These are phyloP conservation scores for Heterobasidion parviporum DNA, from an alignment of 1,284 basidiomycete species.

Conservation along the genomic window DNA sequence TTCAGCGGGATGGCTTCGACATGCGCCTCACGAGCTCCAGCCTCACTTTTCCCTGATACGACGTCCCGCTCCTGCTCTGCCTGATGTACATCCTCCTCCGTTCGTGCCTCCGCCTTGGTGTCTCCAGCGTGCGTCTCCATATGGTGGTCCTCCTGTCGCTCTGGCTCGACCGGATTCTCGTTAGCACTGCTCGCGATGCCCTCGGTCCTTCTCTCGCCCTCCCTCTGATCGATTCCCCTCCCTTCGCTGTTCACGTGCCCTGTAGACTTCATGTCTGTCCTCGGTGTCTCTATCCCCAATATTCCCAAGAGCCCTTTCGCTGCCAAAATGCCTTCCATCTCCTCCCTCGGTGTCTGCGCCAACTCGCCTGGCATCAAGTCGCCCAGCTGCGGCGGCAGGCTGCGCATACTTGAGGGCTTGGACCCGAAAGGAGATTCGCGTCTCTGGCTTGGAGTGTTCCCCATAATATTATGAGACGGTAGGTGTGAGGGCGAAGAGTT, in stretches of 20 bases:
- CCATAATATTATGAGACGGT: background rate
- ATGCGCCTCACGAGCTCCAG: background rate
- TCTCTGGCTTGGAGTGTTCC: background rate
- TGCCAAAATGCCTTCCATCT: background rate
- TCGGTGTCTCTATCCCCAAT: background rate
- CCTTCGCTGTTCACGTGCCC: background rate
- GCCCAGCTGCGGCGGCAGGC: background rate
- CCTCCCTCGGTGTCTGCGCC: background rate
- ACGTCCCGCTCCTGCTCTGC: too few species aligned
- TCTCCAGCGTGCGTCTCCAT: too few species aligned
- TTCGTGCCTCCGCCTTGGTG: too few species aligned
- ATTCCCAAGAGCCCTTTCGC: background rate
- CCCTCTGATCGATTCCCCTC: background rate
- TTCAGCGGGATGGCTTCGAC: background rate
- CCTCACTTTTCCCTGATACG: background rate
- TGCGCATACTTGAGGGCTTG: background rate
- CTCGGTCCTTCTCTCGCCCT: background rate
- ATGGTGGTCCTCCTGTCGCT: too few species aligned
- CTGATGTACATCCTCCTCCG: too few species aligned
- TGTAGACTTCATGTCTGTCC: background rate
- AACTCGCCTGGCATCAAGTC: background rate
- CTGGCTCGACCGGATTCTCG: too few species aligned
- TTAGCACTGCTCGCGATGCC: background rate
- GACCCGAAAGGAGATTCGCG: background rate
- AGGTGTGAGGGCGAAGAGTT: background rate